Evolutionary conservation across 495 filamentous ascomycete species (phyloP), one percentile per base, ranked within the genome.

Genomic region (Penicillium salamii): DNA sequence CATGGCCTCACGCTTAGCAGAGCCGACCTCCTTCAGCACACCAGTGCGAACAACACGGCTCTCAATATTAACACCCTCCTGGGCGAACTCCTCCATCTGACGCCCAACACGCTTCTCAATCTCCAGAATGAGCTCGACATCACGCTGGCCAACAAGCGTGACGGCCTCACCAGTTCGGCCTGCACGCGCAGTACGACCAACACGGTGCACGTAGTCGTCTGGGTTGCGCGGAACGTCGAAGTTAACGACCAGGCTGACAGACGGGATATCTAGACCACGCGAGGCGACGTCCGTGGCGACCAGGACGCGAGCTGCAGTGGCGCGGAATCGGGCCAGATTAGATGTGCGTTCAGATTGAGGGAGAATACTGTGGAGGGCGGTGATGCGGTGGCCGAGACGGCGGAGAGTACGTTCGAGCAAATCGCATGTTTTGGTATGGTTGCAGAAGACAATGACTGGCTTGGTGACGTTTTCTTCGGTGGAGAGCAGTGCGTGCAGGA

Each of bases 141-240:
- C 93, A 49, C 91, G 75, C 76, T 97, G 92, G 19, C 91, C 93
- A 2, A 99, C 83, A 49, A 99, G 78, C 12, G 90, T 96, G 13
- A 97, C 83, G 2, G 86, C 84, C 48, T 89, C 84, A 61, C 93
- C 93, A 20, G 67, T 72, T 35, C 88, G 78, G 0, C 95, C 93
- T 6, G 93, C 93, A 77, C 93, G 82, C 7, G 95, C 93, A 9
- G 93, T 99, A 59, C 93, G 86, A 59, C 93, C 93, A 45, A 96
- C 91, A 17, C 93, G 86, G 69, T 99, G 93, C 50, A 99, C 89
- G 58, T 97, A 99, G 65, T 96, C 95, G 64, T 97, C 93, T 28
- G 93, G 91, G 63, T 97, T 90, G 2, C 92, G 83, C 1, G 93
- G 93, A 14, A 99, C 83, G 60, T 97, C 95, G 62, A 89, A 97